Conservation (phyloP, 441 rosid genomes). For the Adansonia gregorii region DNA sequence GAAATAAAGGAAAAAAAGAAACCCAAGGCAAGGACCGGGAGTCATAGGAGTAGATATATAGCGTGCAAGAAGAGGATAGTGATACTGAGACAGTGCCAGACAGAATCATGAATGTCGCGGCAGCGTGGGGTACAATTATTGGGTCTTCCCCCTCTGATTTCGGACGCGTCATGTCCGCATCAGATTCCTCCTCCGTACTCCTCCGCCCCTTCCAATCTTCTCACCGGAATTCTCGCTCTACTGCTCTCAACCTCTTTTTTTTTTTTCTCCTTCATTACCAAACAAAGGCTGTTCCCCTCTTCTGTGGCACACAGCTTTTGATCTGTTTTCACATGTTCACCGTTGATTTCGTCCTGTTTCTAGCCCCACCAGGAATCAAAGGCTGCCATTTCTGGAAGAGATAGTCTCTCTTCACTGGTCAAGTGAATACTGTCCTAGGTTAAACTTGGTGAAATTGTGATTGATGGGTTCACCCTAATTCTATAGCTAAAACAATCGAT, state of each 20-base stretch:
- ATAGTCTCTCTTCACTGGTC: neutral
- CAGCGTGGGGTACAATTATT: constrained; percentile 12
- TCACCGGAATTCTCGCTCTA: neutral
- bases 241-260: neutral
- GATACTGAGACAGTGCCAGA: neutral
- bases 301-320: neutral
- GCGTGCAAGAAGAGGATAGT: constrained; percentile 19
- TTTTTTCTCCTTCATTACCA: constrained; percentile 4
- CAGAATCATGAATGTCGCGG: neutral
- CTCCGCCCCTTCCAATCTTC: no score
- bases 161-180: neutral
- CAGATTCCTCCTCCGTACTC: neutral
- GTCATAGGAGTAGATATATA: neutral
- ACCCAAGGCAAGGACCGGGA: neutral
- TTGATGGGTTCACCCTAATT: neutral
- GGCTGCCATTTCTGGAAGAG: neutral
- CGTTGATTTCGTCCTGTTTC: neutral
- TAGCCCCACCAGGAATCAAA: constrained; percentile 3
- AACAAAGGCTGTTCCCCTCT: constrained; percentile 18
- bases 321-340: neutral
- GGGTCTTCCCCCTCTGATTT: neutral
- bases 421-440: neutral
- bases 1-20: neutral
- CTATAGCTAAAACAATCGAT: neutral
- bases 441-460: neutral